Conservation (phyloP, 1,284 basidiomycete species). For the Cystobasidium slooffiae region DNA sequence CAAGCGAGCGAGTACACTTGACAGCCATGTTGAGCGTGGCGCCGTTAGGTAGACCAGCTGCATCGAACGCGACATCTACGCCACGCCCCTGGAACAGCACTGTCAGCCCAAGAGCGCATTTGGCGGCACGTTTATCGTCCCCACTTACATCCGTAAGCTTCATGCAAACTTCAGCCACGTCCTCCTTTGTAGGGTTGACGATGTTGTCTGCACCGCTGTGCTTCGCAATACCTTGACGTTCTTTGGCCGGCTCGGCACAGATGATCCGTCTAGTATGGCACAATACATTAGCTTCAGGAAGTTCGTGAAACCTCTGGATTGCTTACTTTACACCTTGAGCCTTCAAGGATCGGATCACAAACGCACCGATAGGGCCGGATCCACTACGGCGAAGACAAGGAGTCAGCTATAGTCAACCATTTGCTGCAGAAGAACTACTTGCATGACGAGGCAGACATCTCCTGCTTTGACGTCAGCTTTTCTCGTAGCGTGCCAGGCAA, state of each 20-base stretch:
- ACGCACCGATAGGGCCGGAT: constrained; percentile 42
- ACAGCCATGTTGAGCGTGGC: constrained; percentile 39
- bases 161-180: constrained; percentile 30
- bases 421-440: neutral
- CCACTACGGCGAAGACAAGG: neutral
- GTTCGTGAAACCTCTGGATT: too few relatives aligned
- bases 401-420: constrained; percentile 1
- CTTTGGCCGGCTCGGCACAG: constrained; percentile 42
- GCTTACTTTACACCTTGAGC: constrained; percentile 35
- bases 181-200: constrained; percentile 39
- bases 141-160: constrained; percentile 26
- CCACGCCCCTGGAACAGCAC: constrained; percentile 24
- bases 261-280: constrained; percentile 20
- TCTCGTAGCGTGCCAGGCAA: constrained; percentile 44
- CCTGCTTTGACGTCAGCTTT: constrained; percentile 18
- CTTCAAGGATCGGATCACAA: constrained; percentile 43
- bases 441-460: constrained; percentile 43
- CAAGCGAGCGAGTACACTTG: constrained; percentile 35
- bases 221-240: constrained; percentile 34
- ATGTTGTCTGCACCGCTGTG: constrained; percentile 37
- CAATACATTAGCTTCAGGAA: neutral
- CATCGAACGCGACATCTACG: constrained; percentile 44
- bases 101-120: neutral
- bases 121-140: neutral
- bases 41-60: constrained; percentile 35